These are phyloP conservation scores for Aphanomyces euteiches DNA, from an alignment of 352 stramenopile genomes.

Conservation along the genomic window DNA sequence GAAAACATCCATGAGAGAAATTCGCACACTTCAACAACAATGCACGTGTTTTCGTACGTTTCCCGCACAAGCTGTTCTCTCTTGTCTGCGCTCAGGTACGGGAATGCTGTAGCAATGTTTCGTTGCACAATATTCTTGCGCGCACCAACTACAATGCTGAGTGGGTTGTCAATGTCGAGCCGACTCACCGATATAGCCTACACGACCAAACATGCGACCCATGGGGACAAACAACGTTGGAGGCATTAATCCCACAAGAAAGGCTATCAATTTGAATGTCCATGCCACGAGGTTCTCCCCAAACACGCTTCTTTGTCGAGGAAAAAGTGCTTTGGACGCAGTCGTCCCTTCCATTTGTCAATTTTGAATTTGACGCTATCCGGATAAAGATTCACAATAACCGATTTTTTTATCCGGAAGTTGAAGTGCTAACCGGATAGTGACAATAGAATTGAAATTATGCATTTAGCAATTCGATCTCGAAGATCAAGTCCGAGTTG, in stretches of 20 bases:
- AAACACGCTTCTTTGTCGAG: background rate
- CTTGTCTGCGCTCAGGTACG: background rate
- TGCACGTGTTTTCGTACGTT: slow-evolving; percentile 23
- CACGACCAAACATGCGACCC: slow-evolving; percentile 9
- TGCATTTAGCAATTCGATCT: slow-evolving; percentile 80
- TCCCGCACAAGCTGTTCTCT: background rate
- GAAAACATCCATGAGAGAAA: background rate
- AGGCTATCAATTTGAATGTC: background rate
- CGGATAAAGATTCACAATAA: too few relatives aligned
- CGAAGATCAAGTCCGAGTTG: slow-evolving; percentile 93
- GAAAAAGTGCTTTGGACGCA: background rate
- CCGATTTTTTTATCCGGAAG: too few relatives aligned
- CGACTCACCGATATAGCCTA: background rate
- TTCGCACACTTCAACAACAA: background rate
- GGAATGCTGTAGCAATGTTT: slow-evolving; percentile 17
- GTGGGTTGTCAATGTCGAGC: background rate
- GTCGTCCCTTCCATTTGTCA: background rate
- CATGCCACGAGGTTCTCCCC: background rate
- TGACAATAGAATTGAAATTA: slow-evolving; percentile 1
- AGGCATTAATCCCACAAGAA: slow-evolving; percentile 10
- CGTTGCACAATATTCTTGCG: slow-evolving; percentile 1
- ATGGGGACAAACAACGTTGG: slow-evolving; percentile 6
- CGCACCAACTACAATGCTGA: background rate
- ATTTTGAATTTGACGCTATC: too few relatives aligned
- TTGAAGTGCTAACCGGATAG: too few relatives aligned